Conservation (phyloP, 371 early-diverging fungal species). For the Mucor velutinosus region DNA sequence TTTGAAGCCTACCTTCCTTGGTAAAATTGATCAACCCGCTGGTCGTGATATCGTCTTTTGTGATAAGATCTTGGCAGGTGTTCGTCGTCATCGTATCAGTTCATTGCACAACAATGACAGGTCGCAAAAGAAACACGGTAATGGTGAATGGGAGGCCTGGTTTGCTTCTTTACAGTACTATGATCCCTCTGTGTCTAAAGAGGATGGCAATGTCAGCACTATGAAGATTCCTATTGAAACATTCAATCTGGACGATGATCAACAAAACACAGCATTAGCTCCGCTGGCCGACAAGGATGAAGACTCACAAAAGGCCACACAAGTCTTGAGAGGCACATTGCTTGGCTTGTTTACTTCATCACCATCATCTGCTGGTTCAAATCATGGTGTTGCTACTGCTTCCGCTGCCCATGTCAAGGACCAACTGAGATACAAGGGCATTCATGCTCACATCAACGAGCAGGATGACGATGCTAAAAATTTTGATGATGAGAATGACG, state of each 20-base stretch:
- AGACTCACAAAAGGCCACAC: background rate
- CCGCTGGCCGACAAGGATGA: background rate
- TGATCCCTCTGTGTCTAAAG: conserved; percentile 16
- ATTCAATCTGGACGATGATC: conserved; percentile 15
- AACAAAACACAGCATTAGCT: background rate
- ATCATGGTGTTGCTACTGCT: background rate
- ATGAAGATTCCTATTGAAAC: conserved; percentile 23
- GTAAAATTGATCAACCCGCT: conserved; percentile 31
- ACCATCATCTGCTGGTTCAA: background rate
- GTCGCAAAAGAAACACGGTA: background rate
- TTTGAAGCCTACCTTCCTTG: conserved; percentile 26
- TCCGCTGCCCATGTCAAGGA: background rate
- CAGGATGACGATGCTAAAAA: conserved; percentile 2
- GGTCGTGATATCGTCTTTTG: conserved; percentile 33
- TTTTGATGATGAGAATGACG: conserved; percentile 6
- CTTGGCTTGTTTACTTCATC: conserved; percentile 13
- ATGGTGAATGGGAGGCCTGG: conserved; percentile 38
- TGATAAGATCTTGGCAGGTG: conserved; percentile 37
- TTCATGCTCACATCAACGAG: conserved; percentile 9
- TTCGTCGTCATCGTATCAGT: conserved; percentile 23
- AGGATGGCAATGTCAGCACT: background rate
- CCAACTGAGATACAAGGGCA: conserved; percentile 13
- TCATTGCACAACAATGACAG: background rate
- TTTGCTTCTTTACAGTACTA: conserved; percentile 40
- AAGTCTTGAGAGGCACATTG: conserved; percentile 4